Base-by-base conservation (phyloP, 257 asterid species). In the Pogostemon cablin region DNA sequence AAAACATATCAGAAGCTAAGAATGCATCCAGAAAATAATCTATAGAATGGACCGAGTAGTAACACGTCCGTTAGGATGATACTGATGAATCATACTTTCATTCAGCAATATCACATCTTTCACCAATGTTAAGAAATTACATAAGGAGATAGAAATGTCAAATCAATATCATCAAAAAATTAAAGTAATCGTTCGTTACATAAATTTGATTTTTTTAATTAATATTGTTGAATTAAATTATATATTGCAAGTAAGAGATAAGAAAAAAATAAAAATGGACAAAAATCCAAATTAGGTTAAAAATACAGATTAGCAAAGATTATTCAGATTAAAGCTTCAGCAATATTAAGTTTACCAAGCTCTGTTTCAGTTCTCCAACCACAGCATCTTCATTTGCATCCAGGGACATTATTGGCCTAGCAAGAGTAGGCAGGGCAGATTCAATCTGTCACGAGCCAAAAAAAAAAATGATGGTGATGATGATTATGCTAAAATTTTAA, bases 351-450 rank as follows among this genome's bases (percentile, higher is more conserved):
- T 74, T 54, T 83, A 95, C 99, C 97, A 95, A 79, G 81, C 95
- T 91, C 86, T 85, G 99, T 81, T 95, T 91, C 82, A 91, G 76
- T 59, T 79, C 85, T 84, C 98, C 99, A 67, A 89, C 98, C 41
- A 86, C 74, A 73, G 98, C 98, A 85, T 95, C 99, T 88, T 91
- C 99, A 74, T 79, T 85, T 74, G 96, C 89, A 70, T 89, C 97
- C 81, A 95, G 81, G 54, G 99, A 95, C 97, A 95, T 84, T 58
- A 95, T 95, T 46, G 99, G 98, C 82, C 88, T 86, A 64, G 95
- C 92, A 69, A 95, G 90, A 76, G 90, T 86, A 47, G 99, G 99
- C 75, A 95, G 77, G 43, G 96, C 97, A 74, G 98, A 84, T 85
- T 95, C 99, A 65, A 95, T 95, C 99, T 95, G 73, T 63, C 68